Conservation (phyloP, 768 basidiomycete genomes). For the Vishniacozyma victoriae region DNA sequence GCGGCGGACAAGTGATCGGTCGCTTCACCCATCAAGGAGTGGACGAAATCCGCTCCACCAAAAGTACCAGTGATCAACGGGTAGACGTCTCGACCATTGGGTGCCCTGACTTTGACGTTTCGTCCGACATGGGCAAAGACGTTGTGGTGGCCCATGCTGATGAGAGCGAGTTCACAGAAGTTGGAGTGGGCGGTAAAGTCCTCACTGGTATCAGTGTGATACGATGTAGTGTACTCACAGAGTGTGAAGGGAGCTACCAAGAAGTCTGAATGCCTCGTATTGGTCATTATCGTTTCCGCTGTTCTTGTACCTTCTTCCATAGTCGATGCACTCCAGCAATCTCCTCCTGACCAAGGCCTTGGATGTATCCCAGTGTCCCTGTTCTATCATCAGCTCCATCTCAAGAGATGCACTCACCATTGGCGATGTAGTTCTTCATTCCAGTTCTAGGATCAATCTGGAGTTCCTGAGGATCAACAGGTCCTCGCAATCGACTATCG, state of each 20-base stretch:
- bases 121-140: constrained; percentile 87
- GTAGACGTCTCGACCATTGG: constrained; percentile 67
- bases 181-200: constrained; percentile 78
- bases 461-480: constrained; percentile 76
- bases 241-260: constrained; percentile 55
- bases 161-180: constrained; percentile 73
- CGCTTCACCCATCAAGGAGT: constrained; percentile 48
- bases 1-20: constrained; percentile 60
- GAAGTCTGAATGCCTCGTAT: constrained; percentile 59
- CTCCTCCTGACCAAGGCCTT: constrained; percentile 54
- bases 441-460: constrained; percentile 78
- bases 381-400: constrained; percentile 12
- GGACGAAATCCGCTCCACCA: constrained; percentile 46
- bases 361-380: constrained; percentile 79
- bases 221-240: constrained; percentile 8
- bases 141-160: constrained; percentile 64
- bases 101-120: constrained; percentile 65
- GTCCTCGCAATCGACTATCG: constrained; percentile 68
- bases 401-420: constrained; percentile 38
- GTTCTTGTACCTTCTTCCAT: constrained; percentile 60
- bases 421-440: constrained; percentile 84
- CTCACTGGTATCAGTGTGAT: constrained; percentile 52
- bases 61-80: constrained; percentile 72
- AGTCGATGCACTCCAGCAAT: constrained; percentile 70
- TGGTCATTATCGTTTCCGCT: constrained; percentile 49